Conservation (phyloP, 805 yeast genomes). For the Wickerhamiella musiphila region DNA sequence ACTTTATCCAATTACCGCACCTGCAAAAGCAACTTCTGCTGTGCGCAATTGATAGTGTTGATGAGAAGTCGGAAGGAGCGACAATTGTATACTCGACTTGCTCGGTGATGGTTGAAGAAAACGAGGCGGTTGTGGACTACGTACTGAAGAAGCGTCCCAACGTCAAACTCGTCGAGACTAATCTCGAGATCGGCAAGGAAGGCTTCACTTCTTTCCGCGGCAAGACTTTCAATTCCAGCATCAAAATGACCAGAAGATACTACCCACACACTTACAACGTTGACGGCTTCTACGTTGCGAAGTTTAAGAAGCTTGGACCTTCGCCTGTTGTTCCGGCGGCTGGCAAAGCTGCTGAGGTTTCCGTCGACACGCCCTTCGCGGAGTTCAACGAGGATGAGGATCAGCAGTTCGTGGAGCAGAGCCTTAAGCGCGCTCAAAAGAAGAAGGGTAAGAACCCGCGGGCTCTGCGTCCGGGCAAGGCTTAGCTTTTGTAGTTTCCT, state of each 20-base stretch:
- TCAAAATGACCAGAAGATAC: slow-evolving; percentile 78
- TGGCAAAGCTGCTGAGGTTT: slow-evolving; percentile 71
- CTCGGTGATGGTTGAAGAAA: slow-evolving; percentile 95
- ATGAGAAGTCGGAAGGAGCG: slow-evolving; percentile 68
- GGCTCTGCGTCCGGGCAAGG: slow-evolving; percentile 10
- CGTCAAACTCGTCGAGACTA: slow-evolving; percentile 84
- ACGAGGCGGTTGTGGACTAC: slow-evolving; percentile 96
- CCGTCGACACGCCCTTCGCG: slow-evolving; percentile 76
- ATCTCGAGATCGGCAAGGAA: slow-evolving; percentile 83
- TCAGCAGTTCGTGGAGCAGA: slow-evolving; percentile 49
- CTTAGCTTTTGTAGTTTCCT: too few relatives aligned
- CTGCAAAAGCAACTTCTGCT: slow-evolving; percentile 83
- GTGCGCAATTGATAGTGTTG: slow-evolving; percentile 95
- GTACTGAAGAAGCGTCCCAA: slow-evolving; percentile 93
- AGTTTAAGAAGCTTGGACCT: slow-evolving; percentile 77
- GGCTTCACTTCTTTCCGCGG: slow-evolving; percentile 92
- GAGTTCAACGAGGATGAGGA: slow-evolving; percentile 64
- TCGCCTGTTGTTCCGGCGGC: slow-evolving; percentile 75
- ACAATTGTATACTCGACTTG: slow-evolving; percentile 93
- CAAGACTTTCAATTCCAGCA: slow-evolving; percentile 62
- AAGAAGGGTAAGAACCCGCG: slow-evolving; percentile 21
- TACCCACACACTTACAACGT: slow-evolving; percentile 98
- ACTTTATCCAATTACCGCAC: slow-evolving; percentile 91
- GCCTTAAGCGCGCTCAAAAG: slow-evolving; percentile 21
- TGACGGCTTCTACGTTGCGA: slow-evolving; percentile 96